These are phyloP conservation scores for Colletotrichum liaoningense DNA, from an alignment of 2,329 filamentous ascomycete species.

Conservation along the genomic window DNA sequence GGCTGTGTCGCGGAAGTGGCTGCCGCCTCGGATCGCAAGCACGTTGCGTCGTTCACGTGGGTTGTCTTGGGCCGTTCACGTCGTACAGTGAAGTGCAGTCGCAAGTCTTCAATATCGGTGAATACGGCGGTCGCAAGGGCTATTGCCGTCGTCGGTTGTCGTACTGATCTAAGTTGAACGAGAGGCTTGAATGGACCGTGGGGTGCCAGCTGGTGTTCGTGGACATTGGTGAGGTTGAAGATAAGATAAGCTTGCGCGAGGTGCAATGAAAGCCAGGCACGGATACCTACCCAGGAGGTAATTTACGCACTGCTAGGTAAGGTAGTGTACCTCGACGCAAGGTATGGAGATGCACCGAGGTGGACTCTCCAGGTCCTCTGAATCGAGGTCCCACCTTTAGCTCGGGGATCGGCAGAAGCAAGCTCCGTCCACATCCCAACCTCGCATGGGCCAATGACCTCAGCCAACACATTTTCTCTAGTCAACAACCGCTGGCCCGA, in stretches of 20 bases:
- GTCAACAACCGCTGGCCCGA: neutral
- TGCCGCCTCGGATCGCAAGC: neutral
- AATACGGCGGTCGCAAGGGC: neutral
- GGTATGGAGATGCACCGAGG: neutral
- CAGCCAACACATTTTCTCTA: conserved; percentile 9
- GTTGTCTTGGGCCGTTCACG: neutral
- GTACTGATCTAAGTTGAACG: neutral
- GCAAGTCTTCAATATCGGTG: neutral
- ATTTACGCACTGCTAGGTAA: neutral
- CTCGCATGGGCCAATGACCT: conserved; percentile 7
- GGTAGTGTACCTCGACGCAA: neutral
- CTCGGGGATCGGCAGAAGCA: conserved; percentile 32
- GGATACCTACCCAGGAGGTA: neutral
- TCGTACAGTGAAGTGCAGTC: neutral
- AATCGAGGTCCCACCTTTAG: neutral
- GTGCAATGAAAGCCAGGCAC: neutral
- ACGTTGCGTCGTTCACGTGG: neutral
- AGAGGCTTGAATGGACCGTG: neutral
- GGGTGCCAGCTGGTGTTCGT: neutral
- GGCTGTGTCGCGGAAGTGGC: neutral
- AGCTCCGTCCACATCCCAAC: conserved; percentile 23
- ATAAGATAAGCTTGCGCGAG: neutral
- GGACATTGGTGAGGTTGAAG: neutral
- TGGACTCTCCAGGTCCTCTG: neutral
- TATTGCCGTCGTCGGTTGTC: neutral